Evolutionary conservation across 805 yeast genomes (phyloP), one percentile per base, ranked within the genome.

Genomic region (Candida quercuum): DNA sequence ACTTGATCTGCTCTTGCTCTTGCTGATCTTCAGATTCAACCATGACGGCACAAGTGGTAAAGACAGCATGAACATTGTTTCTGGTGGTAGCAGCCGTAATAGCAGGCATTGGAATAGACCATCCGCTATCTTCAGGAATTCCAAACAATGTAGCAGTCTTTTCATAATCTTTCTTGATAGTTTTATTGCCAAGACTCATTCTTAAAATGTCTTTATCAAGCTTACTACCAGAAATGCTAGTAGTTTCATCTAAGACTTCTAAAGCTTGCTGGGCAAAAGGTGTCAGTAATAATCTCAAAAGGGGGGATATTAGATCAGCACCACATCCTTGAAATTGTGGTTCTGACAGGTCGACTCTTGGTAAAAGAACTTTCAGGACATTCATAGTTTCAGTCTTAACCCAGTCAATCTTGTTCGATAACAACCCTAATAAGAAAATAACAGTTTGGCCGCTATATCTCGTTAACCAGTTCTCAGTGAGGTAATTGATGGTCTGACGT

Each of bases 41-140:
- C 4, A 47, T 32, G 0, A 54, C 49, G 57, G 74, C 72, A 54
- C 97, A 91, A 0, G 96, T 86, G 22, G 88, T 78, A 55, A 86
- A 93, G 3, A 93, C 98, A 0, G 98, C 89, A 59, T 93, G 98
- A 2, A 93, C 94, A 52, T 93, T 93, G 55, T 86, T 86, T 47
- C 97, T 68, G 1, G 98, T 86, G 13, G 85, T 75, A 0, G 95
- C 83, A 0, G 96, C 87, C 2, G 93, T 81, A 30, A 87, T 78
- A 0, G 91, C 86, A 3, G 99, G 96, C 91, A 86, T 84, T 2
- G 98, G 95, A 35, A 94, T 79, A 0, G 96, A 81, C 99, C 99
- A 93, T 2, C 99, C 99, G 52, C 83, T 79, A 11, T 86, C 95
- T 43, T 85, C 91, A 0, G 99, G 98, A 18, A 91, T 80, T 13